These are phyloP conservation scores for Oryza nivara DNA, from an alignment of 176 grass and related monocot species.

Conservation along the genomic window DNA sequence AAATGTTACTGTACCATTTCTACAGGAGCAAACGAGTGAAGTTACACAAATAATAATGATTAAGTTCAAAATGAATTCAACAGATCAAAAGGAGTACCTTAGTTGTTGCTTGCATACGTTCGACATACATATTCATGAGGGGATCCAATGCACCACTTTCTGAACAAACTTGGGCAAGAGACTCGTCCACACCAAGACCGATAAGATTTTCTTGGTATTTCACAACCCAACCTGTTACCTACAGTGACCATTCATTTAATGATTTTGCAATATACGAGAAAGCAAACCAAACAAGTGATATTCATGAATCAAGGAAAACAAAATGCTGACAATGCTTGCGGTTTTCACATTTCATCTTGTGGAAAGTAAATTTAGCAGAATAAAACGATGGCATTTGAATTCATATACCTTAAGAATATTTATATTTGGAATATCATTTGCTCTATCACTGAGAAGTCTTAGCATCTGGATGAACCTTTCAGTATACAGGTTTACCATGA, in stretches of 20 bases:
- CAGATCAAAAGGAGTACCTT: conserved; percentile 65
- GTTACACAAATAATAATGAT: conserved; percentile 30
- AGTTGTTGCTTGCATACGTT: conserved; percentile 96
- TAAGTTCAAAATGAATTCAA: conserved; percentile 34
- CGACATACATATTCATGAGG: conserved; percentile 99
- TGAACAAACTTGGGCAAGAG: conserved; percentile 98
- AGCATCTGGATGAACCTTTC: conserved; percentile 98
- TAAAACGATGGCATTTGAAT: conserved; percentile 18
- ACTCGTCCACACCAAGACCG: conserved; percentile 93
- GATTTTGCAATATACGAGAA: conserved; percentile 34
- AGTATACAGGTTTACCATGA: conserved; percentile 95
- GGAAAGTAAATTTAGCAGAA: conserved; percentile 21
- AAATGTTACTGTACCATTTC: conserved; percentile 99
- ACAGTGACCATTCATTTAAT: conserved; percentile 43
- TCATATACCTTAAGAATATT: conserved; percentile 90
- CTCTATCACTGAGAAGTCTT: conserved; percentile 94
- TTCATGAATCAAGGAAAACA: conserved; percentile 25
- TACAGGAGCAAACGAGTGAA: conserved; percentile 54
- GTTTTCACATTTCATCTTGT: conserved; percentile 8
- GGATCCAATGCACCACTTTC: conserved; percentile 99
- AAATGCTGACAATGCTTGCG: conserved; percentile 20
- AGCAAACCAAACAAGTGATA: conserved; percentile 13
- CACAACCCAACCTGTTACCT: conserved; percentile 99
- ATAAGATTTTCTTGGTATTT: conserved; percentile 99
- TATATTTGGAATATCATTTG: conserved; percentile 94